Conservation (phyloP, 2,329 filamentous ascomycete genomes). For the Talaromyces sp. region DNA sequence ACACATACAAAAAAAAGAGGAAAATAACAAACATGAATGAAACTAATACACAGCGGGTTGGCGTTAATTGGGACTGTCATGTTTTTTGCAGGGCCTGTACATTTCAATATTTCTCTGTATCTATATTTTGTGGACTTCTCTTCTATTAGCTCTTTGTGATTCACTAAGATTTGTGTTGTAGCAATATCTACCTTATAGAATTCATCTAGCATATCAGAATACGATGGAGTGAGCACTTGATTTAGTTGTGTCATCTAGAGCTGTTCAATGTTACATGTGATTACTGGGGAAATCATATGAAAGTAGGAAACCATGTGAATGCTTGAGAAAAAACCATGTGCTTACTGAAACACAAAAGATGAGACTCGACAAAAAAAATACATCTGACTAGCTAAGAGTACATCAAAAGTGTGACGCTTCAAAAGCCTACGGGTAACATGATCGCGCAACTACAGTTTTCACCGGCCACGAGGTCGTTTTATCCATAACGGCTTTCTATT, state of each 20-base stretch:
- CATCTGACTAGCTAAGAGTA: not conserved
- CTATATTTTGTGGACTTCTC: not conserved
- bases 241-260: not conserved
- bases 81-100: not conserved
- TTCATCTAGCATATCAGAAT: not conserved
- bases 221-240: not conserved
- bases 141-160: not conserved
- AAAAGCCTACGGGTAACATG: not conserved
- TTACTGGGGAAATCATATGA: not conserved
- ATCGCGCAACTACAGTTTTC: not conserved
- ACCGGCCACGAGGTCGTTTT: slow-evolving; percentile 9
- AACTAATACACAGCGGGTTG: not conserved
- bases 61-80: not conserved
- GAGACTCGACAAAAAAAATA: not conserved
- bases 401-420: not conserved
- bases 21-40: not conserved
- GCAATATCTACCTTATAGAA: not conserved
- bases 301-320: no score
- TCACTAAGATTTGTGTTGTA: not conserved
- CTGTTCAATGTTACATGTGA: not conserved
- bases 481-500: slow-evolving; percentile 12
- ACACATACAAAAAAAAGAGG: not conserved
- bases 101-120: slow-evolving; percentile 1
- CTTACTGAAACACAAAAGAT: no score
- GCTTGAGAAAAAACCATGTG: no score